Base-by-base conservation (phyloP, 2,329 filamentous ascomycete genomes). In the Hymenoscyphus scutula region DNA sequence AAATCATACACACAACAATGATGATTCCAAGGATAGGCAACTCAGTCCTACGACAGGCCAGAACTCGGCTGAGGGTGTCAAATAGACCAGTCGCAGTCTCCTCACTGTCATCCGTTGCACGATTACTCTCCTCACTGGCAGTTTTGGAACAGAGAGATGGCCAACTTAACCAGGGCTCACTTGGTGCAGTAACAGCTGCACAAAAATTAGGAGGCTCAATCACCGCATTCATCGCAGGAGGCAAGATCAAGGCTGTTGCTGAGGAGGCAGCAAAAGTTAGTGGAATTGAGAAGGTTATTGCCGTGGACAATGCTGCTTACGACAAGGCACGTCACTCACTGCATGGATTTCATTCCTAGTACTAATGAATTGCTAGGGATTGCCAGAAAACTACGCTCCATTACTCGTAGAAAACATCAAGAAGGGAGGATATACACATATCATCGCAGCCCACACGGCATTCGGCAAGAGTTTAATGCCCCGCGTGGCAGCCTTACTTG, bases 401-500 rank as follows among this genome's bases (percentile, higher is more conserved):
- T 82, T 99, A 55, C 82, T 99, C 48, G 90, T 92, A 58, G 94
- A 98, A 77, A 99, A 98, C 77, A 94, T 98, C 78, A 96, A 96
- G 80, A 95, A 95, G 76, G 93, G 91, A 64, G 91, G 89, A 64
- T 98, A 92, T 77, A 96, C 93, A 65, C 95, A 99, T 75, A 85
- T 99, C 67, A 84, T 99, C 72, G 90, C 89, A 45, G 89, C 90
- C 61, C 92, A 98, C 80, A 95, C 93, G 27, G 92, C 95, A 0
- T 99, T 99, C 78, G 95, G 95, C 73, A 99, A 99, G 85, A 96
- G 89, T 77, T 77, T 99, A 54, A 82, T 99, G 78, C 95, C 95
- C 45, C 88, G 95, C 66, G 90, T 97, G 17, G 92, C 95, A 23
- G 95, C 95, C 23, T 81, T 99, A 61, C 83, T 99, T 63, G 95